Evolutionary conservation across 2,329 filamentous ascomycete species (phyloP), one percentile per base, ranked within the genome.

Genomic region (Gnomoniopsis smithogilvyi): DNA sequence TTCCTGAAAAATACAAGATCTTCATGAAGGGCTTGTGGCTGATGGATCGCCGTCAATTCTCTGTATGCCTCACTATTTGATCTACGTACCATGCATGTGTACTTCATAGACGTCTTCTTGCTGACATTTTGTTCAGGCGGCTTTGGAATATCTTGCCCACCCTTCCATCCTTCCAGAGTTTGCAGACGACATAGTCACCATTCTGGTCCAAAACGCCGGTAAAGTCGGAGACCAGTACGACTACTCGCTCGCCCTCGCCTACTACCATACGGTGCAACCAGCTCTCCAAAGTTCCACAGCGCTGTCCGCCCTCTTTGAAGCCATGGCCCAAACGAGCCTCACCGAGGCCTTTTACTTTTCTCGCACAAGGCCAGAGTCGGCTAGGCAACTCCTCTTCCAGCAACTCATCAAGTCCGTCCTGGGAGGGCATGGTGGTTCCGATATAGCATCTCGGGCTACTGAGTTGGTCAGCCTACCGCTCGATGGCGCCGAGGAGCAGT

Each of bases 1-100:
- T 96, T 54, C 90, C 92, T 1, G 79, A 81, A 57, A 91, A 88
- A 65, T 96, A 94, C 71, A 85, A 87, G 72, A 85, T 90, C 49
- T 90, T 93, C 66, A 91, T 95, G 74, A 86, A 89, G 66, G 92
- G 92, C 0, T 75, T 96, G 11, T 96, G 91, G 90, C 80, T 89
- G 66, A 78, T 96, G 70, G 92, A 96, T 69, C 82, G 84, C 47
- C 77, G 86, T 48, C 80, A 91, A 58, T 92, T 91, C 67, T 76
- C 80, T 64, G 86, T 89, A 68, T 7, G 73, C 34, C 11, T 19
- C n/a, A 14, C 22, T 8, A 19, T 22, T 38, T n/a, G 8, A 1
- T 11, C 19, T 26, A 7, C 6, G n/a, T 21, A 24, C 38, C 8
- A 17, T 43, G 38, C 52, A 12, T 34, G 26, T 14, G n/a, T 3